These are phyloP conservation scores for Suillus lakei DNA, from an alignment of 768 basidiomycete genomes.

Conservation along the genomic window DNA sequence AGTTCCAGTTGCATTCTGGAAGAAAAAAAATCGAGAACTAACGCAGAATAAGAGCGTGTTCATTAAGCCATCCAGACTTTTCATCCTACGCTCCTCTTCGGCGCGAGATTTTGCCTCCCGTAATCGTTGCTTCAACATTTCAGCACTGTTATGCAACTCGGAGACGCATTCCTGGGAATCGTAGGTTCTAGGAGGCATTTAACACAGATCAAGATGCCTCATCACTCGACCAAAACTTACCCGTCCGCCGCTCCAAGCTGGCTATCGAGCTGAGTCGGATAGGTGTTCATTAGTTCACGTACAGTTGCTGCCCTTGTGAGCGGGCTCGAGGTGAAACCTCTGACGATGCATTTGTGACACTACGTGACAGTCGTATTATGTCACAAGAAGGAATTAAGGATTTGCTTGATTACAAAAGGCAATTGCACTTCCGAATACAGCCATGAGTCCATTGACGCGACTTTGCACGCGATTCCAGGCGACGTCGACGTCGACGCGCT, in stretches of 20 bases:
- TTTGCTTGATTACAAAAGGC: background rate
- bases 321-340: background rate
- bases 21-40: background rate
- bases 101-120: background rate
- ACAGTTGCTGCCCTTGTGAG: background rate
- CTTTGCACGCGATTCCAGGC: background rate
- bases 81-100: conserved; percentile 2
- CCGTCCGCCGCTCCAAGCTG: background rate
- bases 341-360: background rate
- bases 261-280: background rate
- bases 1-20: background rate
- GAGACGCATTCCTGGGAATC: background rate
- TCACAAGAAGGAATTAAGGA: background rate
- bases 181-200: background rate
- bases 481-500: background rate
- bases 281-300: background rate
- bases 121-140: background rate
- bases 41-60: background rate
- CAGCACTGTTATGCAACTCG: background rate
- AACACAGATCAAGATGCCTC: background rate
- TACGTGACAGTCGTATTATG: background rate
- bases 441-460: too few species aligned
- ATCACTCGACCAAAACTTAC: background rate
- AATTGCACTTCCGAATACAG: background rate
- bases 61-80: background rate